Conservation (phyloP, 106 monocot genomes). For the Allium cepa region DNA sequence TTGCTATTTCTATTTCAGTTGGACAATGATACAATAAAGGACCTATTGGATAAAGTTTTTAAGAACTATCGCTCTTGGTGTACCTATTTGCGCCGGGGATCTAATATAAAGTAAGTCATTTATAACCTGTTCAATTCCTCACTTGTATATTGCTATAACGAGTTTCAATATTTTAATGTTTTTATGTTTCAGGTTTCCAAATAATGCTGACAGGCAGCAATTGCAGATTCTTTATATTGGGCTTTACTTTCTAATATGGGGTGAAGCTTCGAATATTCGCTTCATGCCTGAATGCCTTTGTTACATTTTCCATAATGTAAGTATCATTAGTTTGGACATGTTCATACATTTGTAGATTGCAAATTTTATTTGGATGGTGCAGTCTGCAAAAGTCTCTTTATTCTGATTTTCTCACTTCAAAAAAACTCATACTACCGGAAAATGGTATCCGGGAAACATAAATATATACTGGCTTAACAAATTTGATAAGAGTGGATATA, state of each 20-base stretch:
- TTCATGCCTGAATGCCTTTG: slow-evolving; percentile 98
- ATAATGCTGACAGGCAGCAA: slow-evolving; percentile 40
- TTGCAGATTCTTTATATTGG: slow-evolving; percentile 85
- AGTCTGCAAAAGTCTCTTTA: not conserved
- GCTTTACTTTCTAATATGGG: slow-evolving; percentile 91
- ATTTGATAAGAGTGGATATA: too few species aligned
- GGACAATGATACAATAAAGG: slow-evolving; percentile 38
- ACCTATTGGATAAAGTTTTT: slow-evolving; percentile 61
- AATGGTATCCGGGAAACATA: too few species aligned
- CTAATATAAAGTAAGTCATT: slow-evolving; percentile 52
- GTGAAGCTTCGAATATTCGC: slow-evolving; percentile 96
- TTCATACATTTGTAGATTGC: not conserved
- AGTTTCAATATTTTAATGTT: not conserved
- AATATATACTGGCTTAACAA: too few species aligned
- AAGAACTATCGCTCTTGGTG: slow-evolving; percentile 89
- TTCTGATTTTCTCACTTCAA: too few species aligned
- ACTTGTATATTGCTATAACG: too few species aligned
- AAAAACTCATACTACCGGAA: too few species aligned
- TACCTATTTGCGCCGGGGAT: slow-evolving; percentile 50
- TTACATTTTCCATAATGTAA: slow-evolving; percentile 84
- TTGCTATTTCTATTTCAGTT: slow-evolving; percentile 29
- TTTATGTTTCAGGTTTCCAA: slow-evolving; percentile 29
- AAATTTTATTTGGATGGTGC: not conserved
- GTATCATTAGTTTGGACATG: slow-evolving; percentile 11
- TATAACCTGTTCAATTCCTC: too few species aligned